These are phyloP conservation scores for Talaromyces nanjingensis DNA, from an alignment of 495 filamentous ascomycete species.

Conservation along the genomic window DNA sequence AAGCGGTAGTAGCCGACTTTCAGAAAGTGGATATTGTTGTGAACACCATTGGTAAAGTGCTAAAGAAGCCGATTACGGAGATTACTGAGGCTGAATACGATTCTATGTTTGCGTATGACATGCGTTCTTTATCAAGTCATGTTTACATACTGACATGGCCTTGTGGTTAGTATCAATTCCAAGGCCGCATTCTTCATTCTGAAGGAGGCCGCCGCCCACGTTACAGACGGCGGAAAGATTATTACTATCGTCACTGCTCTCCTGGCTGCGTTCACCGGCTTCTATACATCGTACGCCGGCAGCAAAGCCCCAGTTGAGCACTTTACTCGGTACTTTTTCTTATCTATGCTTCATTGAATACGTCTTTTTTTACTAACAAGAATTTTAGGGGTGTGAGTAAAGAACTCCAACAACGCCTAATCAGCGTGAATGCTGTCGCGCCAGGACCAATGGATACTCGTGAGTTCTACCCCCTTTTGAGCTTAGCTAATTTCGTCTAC, in stretches of 20 bases:
- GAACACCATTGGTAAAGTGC: conserved; percentile 44
- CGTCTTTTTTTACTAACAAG: not conserved
- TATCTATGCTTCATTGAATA: not conserved
- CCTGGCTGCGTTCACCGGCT: conserved; percentile 30
- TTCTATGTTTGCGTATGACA: conserved; percentile 30
- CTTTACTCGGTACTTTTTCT: conserved; percentile 23
- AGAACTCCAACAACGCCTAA: conserved; percentile 26
- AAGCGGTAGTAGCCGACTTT: conserved; percentile 21
- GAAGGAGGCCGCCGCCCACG: conserved; percentile 24
- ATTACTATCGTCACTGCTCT: conserved; percentile 32
- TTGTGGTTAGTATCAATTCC: conserved; percentile 25
- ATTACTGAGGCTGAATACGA: conserved; percentile 46
- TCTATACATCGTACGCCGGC: conserved; percentile 33
- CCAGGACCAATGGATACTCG: conserved; percentile 37
- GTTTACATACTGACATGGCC: not conserved
- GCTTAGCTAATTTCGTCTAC: not conserved
- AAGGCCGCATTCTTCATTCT: conserved; percentile 33
- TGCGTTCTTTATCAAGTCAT: not conserved
- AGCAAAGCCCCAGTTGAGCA: conserved; percentile 34
- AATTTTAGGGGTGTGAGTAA: conserved; percentile 26
- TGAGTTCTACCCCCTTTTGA: conserved; percentile 14
- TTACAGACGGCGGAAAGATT: conserved; percentile 29
- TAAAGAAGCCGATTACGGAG: conserved; percentile 41
- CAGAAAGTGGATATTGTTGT: conserved; percentile 47
- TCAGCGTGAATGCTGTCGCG: conserved; percentile 31